These are phyloP conservation scores for Hemileccinum impolitum DNA, from an alignment of 768 basidiomycete genomes.

Conservation along the genomic window DNA sequence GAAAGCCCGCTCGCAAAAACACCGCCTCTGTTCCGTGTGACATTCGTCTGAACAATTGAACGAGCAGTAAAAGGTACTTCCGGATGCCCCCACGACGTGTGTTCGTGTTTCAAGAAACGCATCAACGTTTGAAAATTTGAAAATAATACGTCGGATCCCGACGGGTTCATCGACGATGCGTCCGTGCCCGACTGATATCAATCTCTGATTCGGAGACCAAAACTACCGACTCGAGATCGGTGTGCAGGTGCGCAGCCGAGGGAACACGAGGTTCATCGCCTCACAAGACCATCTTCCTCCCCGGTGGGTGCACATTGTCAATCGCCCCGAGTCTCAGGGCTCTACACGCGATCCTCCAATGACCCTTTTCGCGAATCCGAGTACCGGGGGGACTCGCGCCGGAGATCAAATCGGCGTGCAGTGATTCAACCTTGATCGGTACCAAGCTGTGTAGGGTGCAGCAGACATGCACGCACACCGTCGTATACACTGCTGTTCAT, in stretches of 20 bases:
- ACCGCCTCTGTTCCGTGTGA: not conserved
- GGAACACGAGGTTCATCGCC: too few relatives aligned
- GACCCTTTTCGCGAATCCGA: not conserved
- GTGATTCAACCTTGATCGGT: not conserved
- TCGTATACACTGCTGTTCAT: not conserved
- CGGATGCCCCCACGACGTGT: not conserved
- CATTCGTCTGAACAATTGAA: not conserved
- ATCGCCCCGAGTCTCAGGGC: too few relatives aligned
- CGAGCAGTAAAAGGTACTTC: too few relatives aligned
- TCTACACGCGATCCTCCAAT: not conserved
- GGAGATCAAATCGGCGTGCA: slow-evolving; percentile 3
- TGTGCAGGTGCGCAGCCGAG: too few relatives aligned
- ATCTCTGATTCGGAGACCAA: not conserved
- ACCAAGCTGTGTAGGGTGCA: not conserved
- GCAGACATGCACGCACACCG: not conserved
- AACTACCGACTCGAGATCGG: too few relatives aligned
- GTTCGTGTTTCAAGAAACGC: too few relatives aligned
- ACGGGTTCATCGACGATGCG: not conserved
- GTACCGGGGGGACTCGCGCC: not conserved
- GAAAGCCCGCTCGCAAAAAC: not conserved
- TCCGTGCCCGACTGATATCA: not conserved
- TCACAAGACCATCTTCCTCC: too few relatives aligned
- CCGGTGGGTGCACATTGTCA: too few relatives aligned
- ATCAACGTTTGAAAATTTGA: not conserved
- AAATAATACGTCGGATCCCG: not conserved